Evolutionary conservation across 208 protist species (phyloP).

Genomic region (Dictyostelium gargantuum): DNA sequence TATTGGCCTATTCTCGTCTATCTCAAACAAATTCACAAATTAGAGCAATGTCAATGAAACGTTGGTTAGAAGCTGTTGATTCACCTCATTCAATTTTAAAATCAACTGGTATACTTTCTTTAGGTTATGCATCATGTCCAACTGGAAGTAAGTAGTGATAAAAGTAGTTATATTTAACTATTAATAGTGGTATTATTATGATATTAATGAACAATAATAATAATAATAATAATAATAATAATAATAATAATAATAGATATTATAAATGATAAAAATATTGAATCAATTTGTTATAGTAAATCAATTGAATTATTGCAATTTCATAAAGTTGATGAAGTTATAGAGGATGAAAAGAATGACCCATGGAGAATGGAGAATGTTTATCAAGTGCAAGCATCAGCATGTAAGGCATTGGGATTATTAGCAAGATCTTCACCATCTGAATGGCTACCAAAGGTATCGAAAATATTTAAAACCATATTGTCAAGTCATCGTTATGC

Average conservation of each 20-base stretch:
- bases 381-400: conserved; percentile 6
- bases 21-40: conserved; percentile 64
- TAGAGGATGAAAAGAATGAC: conserved; percentile 17
- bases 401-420: conserved; percentile 40
- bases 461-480: conserved; percentile 29
- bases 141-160: conserved; percentile 21
- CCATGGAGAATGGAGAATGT: conserved; percentile 50
- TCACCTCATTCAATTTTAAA: not conserved
- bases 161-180: not conserved
- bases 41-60: not conserved
- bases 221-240: too few species aligned
- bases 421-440: conserved; percentile 1
- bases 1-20: conserved; percentile 13
- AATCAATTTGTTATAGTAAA: conserved; percentile 54
- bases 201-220: not conserved
- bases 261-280: conserved; percentile 49
- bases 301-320: conserved; percentile 51
- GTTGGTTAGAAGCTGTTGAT: conserved; percentile 47
- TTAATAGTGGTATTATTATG: not conserved
- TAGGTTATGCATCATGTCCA: conserved; percentile 65
- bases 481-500: not conserved
- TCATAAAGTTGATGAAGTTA: conserved; percentile 38
- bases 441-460: conserved; percentile 40
- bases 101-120: conserved; percentile 21
- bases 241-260: not conserved